A percentile compares a stretch with the other conserved stretches of the same genome.
These are phyloP conservation scores for Begonia masoniana DNA, from an alignment of 306 rosid species.

Conservation along the genomic window DNA sequence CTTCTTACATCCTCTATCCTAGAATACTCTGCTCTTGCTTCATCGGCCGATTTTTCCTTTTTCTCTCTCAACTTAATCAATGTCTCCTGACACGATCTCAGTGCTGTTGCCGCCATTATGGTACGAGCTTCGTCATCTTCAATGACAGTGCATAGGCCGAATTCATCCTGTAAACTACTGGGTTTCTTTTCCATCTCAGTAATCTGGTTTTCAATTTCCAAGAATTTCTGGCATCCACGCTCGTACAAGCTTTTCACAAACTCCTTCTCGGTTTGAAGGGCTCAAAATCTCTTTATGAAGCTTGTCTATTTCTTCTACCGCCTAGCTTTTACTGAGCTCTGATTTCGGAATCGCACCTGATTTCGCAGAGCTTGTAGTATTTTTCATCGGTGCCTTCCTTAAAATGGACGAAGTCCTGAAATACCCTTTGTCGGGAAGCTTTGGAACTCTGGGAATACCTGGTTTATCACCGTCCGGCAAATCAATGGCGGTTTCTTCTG, in stretches of 20 bases:
- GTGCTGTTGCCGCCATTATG: conserved; percentile 71
- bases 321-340: conserved; percentile 52
- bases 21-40: conserved; percentile 33
- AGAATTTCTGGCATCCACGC: conserved; percentile 47
- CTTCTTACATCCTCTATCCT: conserved; percentile 29
- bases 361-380: conserved; percentile 23
- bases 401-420: conserved; percentile 42
- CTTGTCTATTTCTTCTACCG: conserved; percentile 44
- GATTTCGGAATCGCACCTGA: conserved; percentile 16
- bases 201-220: conserved; percentile 61
- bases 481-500: conserved; percentile 6
- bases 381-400: conserved; percentile 24
- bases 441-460: conserved; percentile 47
- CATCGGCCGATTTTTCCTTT: conserved; percentile 37
- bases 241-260: conserved; percentile 70
- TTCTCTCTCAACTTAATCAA: conserved; percentile 37
- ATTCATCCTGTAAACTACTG: conserved; percentile 58
- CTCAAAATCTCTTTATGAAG: conserved; percentile 73
- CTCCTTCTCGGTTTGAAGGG: conserved; percentile 76
- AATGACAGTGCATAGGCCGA: conserved; percentile 26
- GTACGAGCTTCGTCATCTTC: conserved; percentile 77
- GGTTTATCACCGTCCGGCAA: conserved; percentile 8
- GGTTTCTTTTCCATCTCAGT: conserved; percentile 50
- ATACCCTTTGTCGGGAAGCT: conserved; percentile 21
- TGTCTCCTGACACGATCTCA: conserved; percentile 62